Base-by-base conservation (phyloP, 768 basidiomycete genomes). In the Russula vinacea region DNA sequence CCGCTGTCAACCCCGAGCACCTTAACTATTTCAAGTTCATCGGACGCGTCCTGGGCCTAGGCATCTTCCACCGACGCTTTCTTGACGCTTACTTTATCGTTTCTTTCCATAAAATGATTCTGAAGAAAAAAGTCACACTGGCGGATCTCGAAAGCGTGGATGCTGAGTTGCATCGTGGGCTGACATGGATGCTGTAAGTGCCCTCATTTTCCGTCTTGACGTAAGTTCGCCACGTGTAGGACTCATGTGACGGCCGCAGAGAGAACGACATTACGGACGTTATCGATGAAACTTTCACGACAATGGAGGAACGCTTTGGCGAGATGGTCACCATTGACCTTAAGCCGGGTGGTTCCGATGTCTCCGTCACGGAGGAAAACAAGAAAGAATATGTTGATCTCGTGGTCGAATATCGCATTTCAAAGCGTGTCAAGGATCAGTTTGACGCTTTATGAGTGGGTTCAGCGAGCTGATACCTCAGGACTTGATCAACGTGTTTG, bases 21-120 rank as follows among this genome's bases (percentile, higher is more conserved):
- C 77, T 99, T 74, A 98, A 98, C 79, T 99, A 98, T 79, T 98
- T 98, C 89, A 98, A 98, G 79, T 98, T 99, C 76, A 98, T 99
- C 68, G 97, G 97, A 10, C 87, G 97, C 40, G 92, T 90, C 72
- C 80, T 98, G 60, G 94, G 95, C 58, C 83, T 98, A 50, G 96
- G 92, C 68, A 98, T 99, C 74, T 99, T 99, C 87, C 97, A 99
- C 74, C 88, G 97, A 60, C 92, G 97, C 11, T 99, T 99, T 88
- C 79, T 99, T 68, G 97, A 99, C 70, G 96, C 95, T 40, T 98
- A 98, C 82, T 99, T 99, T 76, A 98, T 98, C 69, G 94, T 96
- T 74, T 92, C 92, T 71, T 97, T 99, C 83, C 98, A 99, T 85
- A 99, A 98, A 81, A 98, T 98, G 95, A 95, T 98, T 65, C 74